Base-by-base conservation (phyloP, 257 asterid genomes). In the Lithospermum erythrorhizon region DNA sequence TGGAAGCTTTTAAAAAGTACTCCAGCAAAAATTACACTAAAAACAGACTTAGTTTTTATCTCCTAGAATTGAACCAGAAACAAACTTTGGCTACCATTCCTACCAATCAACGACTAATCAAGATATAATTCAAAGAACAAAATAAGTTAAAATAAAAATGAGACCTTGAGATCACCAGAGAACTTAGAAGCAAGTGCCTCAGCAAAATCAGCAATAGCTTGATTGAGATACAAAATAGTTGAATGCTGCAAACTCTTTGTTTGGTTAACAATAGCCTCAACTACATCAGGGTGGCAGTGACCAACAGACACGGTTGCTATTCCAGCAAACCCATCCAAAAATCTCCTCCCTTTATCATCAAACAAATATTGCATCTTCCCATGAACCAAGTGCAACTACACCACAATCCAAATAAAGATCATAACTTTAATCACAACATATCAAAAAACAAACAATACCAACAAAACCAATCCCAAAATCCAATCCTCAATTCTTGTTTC, bases 201-300 rank as follows among this genome's bases (percentile, higher is more conserved):
- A 16, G 90, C 95, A 59, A 84, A 87, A 75, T 87, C 94, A 47
- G 87, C 29, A 21, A 87, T 78, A 8, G 84, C 75, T 52, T 82
- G 89, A 68, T 84, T 84, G 55, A 87, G 80, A 59, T 87, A 87
- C 0, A 84, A 68, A 57, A 79, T 72, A 22, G 95, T 83, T 2
- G 94, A 76, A 62, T 87, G 95, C 37, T 87, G 95, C 18, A 87
- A 66, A 22, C 58, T 65, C 14, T 78, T 68, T 17, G 81, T 82
- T 70, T 87, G 94, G 5, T 77, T 58, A 4, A 82, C 75, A 53
- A 87, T 81, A 52, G 95, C 87, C 57, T 77, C 68, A 2, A 84
- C 86, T 6, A 87, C 84, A 17, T 87, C 86, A 62, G 95, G 95
- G 75, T 87, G 94, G 63, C 95, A 87, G 59, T 87, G 95, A 18